phyloP scores from a whole-genome alignment of 2,329 filamentous ascomycete genomes.

The Aquanectria penicillioides region DNA sequence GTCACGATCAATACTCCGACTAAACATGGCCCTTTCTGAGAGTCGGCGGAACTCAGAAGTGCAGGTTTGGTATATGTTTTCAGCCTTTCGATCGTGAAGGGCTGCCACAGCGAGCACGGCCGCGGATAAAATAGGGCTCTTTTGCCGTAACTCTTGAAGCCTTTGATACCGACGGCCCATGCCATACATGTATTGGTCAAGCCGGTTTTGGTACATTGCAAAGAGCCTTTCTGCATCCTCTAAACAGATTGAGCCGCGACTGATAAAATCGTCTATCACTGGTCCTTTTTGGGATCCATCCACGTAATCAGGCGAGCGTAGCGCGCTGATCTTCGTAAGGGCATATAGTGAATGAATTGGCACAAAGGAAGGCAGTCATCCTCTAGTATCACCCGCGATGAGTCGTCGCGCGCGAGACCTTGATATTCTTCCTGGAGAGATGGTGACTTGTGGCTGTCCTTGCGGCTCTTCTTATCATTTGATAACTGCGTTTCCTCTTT shows the following conservation, averaged over 20 bases:
- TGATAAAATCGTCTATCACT: constrained; percentile 47
- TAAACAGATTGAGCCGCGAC: constrained; percentile 53
- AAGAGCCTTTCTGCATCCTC: constrained; percentile 63
- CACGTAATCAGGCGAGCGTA: constrained; percentile 46
- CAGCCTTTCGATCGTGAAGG: constrained; percentile 65
- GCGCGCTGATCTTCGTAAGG: constrained; percentile 49
- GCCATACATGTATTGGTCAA: constrained; percentile 63
- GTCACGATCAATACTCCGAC: constrained; percentile 54
- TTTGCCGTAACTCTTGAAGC: constrained; percentile 61
- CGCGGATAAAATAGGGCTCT: constrained; percentile 65
- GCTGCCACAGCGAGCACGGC: constrained; percentile 68
- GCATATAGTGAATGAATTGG: constrained; percentile 53
- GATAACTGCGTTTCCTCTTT: constrained; percentile 33
- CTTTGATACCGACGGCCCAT: constrained; percentile 63
- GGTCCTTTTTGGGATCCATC: constrained; percentile 34
- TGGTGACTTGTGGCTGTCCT: constrained; percentile 17
- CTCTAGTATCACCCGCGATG: constrained; percentile 41
- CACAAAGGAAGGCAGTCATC: constrained; percentile 49
- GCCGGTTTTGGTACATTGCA: constrained; percentile 58
- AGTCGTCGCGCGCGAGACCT: constrained; percentile 42
- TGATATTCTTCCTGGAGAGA: constrained; percentile 31
- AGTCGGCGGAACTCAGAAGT: constrained; percentile 66
- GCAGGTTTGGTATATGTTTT: constrained; percentile 62
- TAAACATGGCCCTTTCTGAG: constrained; percentile 58
- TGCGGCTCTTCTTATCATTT: constrained; percentile 20